phyloP scores from a whole-genome alignment of 139 green algal genomes.

The Haematococcus lacustris region DNA sequence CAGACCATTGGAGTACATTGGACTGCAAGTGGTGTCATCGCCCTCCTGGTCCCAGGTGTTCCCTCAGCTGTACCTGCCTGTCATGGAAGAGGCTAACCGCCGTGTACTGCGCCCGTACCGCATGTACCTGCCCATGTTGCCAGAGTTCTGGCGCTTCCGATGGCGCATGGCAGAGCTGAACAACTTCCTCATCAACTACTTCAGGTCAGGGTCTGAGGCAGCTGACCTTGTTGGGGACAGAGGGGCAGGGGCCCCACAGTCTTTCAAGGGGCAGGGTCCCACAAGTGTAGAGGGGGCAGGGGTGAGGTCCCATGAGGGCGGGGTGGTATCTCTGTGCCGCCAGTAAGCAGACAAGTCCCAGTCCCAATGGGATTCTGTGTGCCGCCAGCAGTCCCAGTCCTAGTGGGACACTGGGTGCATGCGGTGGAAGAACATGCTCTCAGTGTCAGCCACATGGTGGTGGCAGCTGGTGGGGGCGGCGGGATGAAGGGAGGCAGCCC shows the following conservation, averaged over 20 bases:
- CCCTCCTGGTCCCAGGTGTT: conserved; percentile 87
- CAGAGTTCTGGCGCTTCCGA: conserved; percentile 40
- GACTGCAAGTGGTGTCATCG: neutral
- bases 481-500: too few relatives aligned
- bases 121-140: conserved; percentile 59
- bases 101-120: conserved; percentile 80
- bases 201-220: neutral
- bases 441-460: too few relatives aligned
- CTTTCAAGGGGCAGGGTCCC: neutral
- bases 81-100: conserved; percentile 90
- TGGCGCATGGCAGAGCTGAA: conserved; percentile 63
- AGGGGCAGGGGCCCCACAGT: neutral
- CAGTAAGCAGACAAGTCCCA: too few relatives aligned
- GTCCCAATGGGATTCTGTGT: neutral
- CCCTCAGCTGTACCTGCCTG: conserved; percentile 84
- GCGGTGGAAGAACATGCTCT: too few relatives aligned
- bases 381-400: neutral
- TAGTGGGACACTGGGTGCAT: too few relatives aligned
- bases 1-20: neutral
- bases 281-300: too few relatives aligned
- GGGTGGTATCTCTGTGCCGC: too few relatives aligned
- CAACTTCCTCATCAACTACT: conserved; percentile 63
- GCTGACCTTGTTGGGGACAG: neutral
- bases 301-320: too few relatives aligned
- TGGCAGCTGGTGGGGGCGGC: too few relatives aligned